Percentiles rank a stretch among this genome's conserved stretches.
These are phyloP conservation scores for Scutellaria baicalensis DNA, from an alignment of 257 asterid genomes.

Conservation along the genomic window DNA sequence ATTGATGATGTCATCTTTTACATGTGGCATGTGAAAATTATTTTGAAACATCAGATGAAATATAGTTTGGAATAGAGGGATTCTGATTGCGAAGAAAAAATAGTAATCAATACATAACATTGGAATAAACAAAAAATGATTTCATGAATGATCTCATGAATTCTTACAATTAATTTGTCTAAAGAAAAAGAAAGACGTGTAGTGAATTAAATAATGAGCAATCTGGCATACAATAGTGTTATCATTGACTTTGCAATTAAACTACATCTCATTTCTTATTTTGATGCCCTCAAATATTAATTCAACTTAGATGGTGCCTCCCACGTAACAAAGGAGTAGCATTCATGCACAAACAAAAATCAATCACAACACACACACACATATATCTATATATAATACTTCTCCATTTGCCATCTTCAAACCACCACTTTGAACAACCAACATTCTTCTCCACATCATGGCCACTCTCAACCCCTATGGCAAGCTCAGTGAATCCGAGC, in stretches of 20 bases:
- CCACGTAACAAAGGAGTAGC: slow-evolving; percentile 26
- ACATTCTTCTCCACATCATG: slow-evolving; percentile 16
- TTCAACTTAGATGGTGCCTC: slow-evolving; percentile 17
- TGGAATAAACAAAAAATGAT: no score
- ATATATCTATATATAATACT: not conserved
- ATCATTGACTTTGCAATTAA: slow-evolving; percentile 1
- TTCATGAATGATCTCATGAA: no score
- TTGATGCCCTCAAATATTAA: not conserved
- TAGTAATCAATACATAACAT: no score
- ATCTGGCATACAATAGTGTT: no score
- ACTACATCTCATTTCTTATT: no score
- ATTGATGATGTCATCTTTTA: no score
- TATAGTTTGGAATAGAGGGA: no score
- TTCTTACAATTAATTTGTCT: no score
- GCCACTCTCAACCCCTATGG: slow-evolving; percentile 41
- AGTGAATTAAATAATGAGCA: not conserved
- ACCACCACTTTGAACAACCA: not conserved
- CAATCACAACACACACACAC: not conserved
- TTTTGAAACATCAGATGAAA: no score
- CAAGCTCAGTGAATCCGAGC: slow-evolving; percentile 54
- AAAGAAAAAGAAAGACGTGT: not conserved
- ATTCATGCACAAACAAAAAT: not conserved
- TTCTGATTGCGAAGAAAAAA: no score
- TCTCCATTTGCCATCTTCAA: slow-evolving; percentile 9
- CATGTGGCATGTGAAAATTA: no score